phyloP scores from a whole-genome alignment of 1,284 basidiomycete species.

The Fomitiporia mediterranea region DNA sequence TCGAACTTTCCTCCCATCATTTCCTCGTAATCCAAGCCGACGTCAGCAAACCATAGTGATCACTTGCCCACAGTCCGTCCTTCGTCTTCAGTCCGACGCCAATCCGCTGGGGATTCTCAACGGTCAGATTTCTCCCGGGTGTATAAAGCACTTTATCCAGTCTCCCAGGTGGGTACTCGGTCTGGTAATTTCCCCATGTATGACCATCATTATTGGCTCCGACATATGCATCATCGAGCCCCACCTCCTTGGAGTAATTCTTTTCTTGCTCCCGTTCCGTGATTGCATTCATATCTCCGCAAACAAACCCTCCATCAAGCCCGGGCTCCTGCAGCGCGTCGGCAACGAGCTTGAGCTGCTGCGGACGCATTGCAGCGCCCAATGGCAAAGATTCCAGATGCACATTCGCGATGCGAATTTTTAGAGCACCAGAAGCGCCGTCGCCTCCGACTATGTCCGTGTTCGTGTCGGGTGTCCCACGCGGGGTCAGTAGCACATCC shows the following conservation, averaged over 20 bases:
- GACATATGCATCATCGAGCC: slow-evolving; percentile 50
- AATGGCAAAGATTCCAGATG: slow-evolving; percentile 58
- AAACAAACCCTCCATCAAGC: slow-evolving; percentile 52
- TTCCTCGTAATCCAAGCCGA: slow-evolving; percentile 33
- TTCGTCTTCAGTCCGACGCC: slow-evolving; percentile 47
- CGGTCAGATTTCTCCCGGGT: slow-evolving; percentile 24
- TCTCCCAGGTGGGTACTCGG: slow-evolving; percentile 43
- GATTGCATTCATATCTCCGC: slow-evolving; percentile 70
- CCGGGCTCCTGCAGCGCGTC: slow-evolving; percentile 41
- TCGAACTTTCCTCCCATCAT: slow-evolving; percentile 5
- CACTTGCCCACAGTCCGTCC: slow-evolving; percentile 50
- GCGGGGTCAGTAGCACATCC: slow-evolving; percentile 45
- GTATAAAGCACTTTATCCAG: slow-evolving; percentile 64
- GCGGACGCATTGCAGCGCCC: slow-evolving; percentile 41
- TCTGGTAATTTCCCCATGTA: slow-evolving; percentile 71
- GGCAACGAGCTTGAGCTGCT: slow-evolving; percentile 49
- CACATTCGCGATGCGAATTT: slow-evolving; percentile 62
- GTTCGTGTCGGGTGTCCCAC: slow-evolving; percentile 18
- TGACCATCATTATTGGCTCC: slow-evolving; percentile 37
- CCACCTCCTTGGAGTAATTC: slow-evolving; percentile 37
- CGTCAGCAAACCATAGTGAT: slow-evolving; percentile 59
- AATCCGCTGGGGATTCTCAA: slow-evolving; percentile 48
- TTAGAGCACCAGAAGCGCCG: slow-evolving; percentile 28
- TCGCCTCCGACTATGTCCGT: neutral
- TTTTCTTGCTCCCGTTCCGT: slow-evolving; percentile 40